Evolutionary conservation across 257 asterid species (phyloP), one percentile per base, ranked within the genome.

Genomic region (Fraxinus pennsylvanica): DNA sequence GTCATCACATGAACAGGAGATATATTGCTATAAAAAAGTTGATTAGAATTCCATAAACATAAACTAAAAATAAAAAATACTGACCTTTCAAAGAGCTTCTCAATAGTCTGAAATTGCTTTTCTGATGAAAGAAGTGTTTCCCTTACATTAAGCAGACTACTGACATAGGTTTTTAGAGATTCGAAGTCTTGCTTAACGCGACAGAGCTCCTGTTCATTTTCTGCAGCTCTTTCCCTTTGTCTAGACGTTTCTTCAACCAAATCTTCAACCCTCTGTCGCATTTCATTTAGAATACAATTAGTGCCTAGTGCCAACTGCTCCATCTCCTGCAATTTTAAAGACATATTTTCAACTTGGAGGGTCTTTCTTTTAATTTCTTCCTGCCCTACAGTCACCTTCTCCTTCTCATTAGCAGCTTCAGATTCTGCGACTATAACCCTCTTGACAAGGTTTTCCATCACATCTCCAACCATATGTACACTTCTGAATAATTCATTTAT

Each of bases 61-160:
- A 74, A 32, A 39, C 78, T 50, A 57, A 63, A 63, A 27, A 27
- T 10, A 63, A 76, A 81, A 79, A 17, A 75, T 8, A 87, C 99
- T 82, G 77, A 96, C 99, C 98, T 88, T 79, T 96, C 98, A 84
- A 93, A 93, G 84, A 90, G 97, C 86, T 89, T 90, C 88, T 96
- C 99, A 68, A 96, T 93, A n/a, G 92, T 90, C 89, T 96, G 97
- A 84, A 96, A 96, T 66, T 96, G 99, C 91, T 93, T 92, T 84
- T 96, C 98, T 3, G 99, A 96, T 74, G 99, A 93, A 75, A 96
- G 89, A 83, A 96, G 97, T 70, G 97, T 93, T 88, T 96, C 99
- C 88, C 99, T 93, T 38, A 93, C 99, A 73, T 91, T 92, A 78
- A 92, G 88, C 85, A 96, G 92, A 79, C 95, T 92, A 75, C 88